These are phyloP conservation scores for Coniochaeta sp. DNA, from an alignment of 2,329 filamentous ascomycete species.

Conservation along the genomic window DNA sequence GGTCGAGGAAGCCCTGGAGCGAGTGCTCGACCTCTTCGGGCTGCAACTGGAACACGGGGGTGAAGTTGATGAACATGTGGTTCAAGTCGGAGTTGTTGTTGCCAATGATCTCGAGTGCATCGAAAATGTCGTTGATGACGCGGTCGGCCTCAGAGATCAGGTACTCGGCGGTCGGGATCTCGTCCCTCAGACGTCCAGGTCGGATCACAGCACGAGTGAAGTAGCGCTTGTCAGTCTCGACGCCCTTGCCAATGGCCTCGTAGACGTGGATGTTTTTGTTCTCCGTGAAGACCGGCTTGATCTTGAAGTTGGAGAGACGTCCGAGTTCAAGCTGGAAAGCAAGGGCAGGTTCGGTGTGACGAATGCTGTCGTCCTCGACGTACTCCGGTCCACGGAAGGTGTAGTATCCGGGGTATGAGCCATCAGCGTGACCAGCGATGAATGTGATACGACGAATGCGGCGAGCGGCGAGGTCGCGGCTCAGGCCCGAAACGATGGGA, in stretches of 20 bases:
- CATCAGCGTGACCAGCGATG: slow-evolving; percentile 91
- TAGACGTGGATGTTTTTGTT: slow-evolving; percentile 99
- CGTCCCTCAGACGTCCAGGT: slow-evolving; percentile 87
- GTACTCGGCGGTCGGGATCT: slow-evolving; percentile 98
- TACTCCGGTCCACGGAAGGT: slow-evolving; percentile 94
- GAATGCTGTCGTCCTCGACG: slow-evolving; percentile 88
- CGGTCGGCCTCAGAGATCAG: slow-evolving; percentile 95
- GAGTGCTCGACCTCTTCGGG: slow-evolving; percentile 88
- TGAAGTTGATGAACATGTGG: slow-evolving; percentile 99
- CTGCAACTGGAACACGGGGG: slow-evolving; percentile 86
- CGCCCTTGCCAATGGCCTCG: slow-evolving; percentile 89
- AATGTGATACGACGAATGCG: slow-evolving; percentile 88
- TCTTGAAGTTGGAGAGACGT: slow-evolving; percentile 92
- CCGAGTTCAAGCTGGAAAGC: slow-evolving; percentile 98
- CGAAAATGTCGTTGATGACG: slow-evolving; percentile 94
- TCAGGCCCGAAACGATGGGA: slow-evolving; percentile 70
- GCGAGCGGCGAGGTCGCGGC: slow-evolving; percentile 73
- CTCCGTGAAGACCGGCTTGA: slow-evolving; percentile 97
- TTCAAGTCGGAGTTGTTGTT: slow-evolving; percentile 99
- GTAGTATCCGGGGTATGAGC: slow-evolving; percentile 93
- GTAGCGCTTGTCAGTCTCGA: slow-evolving; percentile 96
- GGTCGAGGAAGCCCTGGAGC: slow-evolving; percentile 89
- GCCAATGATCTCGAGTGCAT: slow-evolving; percentile 95
- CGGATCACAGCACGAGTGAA: slow-evolving; percentile 95
- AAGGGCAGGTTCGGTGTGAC: slow-evolving; percentile 91